Evolutionary conservation across 2,329 filamentous ascomycete genomes (phyloP), one percentile per base, ranked within the genome.

Genomic region (Sporothrix dimorphospora): DNA sequence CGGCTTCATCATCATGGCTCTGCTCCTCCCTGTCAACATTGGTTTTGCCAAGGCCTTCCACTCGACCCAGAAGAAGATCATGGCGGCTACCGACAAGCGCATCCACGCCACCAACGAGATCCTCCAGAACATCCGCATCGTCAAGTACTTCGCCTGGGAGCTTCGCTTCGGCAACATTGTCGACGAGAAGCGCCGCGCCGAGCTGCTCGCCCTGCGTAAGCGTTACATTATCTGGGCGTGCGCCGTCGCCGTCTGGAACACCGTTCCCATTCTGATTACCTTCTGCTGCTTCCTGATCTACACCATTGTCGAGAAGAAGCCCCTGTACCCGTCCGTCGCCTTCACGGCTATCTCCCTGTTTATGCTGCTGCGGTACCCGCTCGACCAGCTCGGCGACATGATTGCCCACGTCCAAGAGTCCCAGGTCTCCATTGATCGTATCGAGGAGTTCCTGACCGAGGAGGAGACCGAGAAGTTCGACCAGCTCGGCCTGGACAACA

Each of bases 81-180:
- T 98, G 83, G 89, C 92, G 69, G 94, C 94, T 24, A 99, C 96
- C 3, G 96, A 99, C 82, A 96, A 96, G 78, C 91, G 96, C 70
- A 98, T 99, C 75, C 93, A 98, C 79, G 92, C 94, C 4, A 99
- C 96, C 5, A 99, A 99, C 80, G 96, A 99, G 81, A 92, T 98
- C 8, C 85, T 99, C 38, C 94, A 97, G 79, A 99, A 98, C 78
- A 98, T 99, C 76, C 90, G 96, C 69, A 98, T 99, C 80, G 98
- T 99, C 88, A 99, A 99, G 80, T 99, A 96, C 81, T 99, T 99
- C 80, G 95, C 96, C 0, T 99, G 96, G 96, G 96, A 99, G 81
- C 90, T 94, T 77, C 92, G 95, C 2, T 99, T 98, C 79, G 89
- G 92, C 72, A 88, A 89, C 27, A 90, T 93, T 71, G 94, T 99